phyloP scores from a whole-genome alignment of 495 filamentous ascomycete genomes.

The Cercophora scortea region DNA sequence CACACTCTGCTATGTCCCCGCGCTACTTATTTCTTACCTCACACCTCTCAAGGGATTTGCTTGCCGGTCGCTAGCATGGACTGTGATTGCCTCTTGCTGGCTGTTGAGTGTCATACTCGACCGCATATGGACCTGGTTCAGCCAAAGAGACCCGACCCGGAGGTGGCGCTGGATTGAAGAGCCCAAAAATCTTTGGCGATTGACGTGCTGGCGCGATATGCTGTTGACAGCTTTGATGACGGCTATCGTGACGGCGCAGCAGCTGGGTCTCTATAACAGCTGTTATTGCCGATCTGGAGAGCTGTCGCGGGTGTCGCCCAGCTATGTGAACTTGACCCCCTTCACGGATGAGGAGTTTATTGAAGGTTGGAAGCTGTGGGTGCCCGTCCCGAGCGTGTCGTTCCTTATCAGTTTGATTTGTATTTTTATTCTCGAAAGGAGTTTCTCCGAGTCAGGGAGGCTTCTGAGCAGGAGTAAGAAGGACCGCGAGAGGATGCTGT shows the following conservation, averaged over 20 bases:
- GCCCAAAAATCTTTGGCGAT: not conserved
- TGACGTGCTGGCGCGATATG: not conserved
- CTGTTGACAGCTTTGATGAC: not conserved
- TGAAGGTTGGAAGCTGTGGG: conserved; percentile 7
- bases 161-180: not conserved
- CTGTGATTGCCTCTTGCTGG: conserved; percentile 1
- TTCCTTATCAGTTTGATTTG: conserved; percentile 1
- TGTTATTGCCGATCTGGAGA: conserved; percentile 6
- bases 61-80: conserved; percentile 7
- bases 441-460: not conserved
- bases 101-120: not conserved
- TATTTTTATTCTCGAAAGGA: conserved; percentile 1
- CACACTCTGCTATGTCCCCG: not conserved
- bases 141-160: too few relatives aligned
- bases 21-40: conserved; percentile 5
- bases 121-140: not conserved
- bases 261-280: conserved; percentile 6
- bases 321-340: conserved; percentile 8
- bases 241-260: conserved; percentile 1
- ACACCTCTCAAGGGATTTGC: conserved; percentile 6
- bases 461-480: not conserved
- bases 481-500: not conserved
- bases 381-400: not conserved
- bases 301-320: not conserved
- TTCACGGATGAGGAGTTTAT: conserved; percentile 4